Evolutionary conservation across 2,329 filamentous ascomycete genomes (phyloP).

Genomic region (Eutypa lata): DNA sequence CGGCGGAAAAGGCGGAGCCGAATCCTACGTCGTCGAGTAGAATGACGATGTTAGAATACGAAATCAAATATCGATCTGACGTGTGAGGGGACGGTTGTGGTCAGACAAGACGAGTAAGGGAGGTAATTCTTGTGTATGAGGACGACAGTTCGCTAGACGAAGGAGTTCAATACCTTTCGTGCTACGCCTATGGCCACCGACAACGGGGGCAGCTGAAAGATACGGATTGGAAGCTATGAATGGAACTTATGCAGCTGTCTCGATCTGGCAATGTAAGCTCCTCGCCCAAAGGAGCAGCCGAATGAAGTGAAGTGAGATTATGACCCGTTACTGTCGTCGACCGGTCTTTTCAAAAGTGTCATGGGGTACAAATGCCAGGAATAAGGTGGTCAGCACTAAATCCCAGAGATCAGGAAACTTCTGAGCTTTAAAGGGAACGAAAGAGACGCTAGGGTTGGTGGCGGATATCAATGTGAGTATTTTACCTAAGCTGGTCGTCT

Average conservation of each 20-base stretch:
- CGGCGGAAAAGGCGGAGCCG: neutral
- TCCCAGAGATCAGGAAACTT: neutral
- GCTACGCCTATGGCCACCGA: neutral
- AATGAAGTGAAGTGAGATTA: neutral
- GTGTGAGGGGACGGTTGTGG: neutral
- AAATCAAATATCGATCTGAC: neutral
- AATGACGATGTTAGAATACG: neutral
- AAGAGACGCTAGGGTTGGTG: neutral
- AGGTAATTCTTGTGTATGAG: neutral
- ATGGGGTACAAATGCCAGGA: neutral
- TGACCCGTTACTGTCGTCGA: neutral
- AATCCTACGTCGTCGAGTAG: neutral
- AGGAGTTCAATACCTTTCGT: neutral
- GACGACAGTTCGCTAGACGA: too few species aligned
- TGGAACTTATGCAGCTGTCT: neutral
- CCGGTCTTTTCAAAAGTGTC: neutral
- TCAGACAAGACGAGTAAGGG: neutral
- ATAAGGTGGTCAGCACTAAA: neutral
- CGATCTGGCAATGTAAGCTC: neutral
- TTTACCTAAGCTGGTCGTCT: too few species aligned
- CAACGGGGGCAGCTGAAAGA: neutral
- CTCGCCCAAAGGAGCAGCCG: neutral
- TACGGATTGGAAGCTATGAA: neutral
- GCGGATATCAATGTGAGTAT: neutral
- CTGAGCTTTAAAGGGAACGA: neutral